Base-by-base conservation (phyloP, 345 rosid species). In the Lenwebbia sp. region DNA sequence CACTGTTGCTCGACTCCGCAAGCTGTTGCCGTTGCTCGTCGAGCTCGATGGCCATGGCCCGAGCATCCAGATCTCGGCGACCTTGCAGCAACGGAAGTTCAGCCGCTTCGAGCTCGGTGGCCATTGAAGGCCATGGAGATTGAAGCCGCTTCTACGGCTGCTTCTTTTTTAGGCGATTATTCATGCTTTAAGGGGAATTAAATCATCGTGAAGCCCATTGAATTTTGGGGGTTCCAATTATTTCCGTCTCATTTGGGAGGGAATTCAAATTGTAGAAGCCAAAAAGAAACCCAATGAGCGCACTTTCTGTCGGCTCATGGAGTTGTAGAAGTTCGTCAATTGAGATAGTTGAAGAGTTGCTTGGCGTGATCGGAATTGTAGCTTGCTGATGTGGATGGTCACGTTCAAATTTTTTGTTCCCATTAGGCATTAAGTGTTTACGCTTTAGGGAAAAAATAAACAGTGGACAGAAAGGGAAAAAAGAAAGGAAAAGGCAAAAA, bases 231-330 rank as follows among this genome's bases (percentile, higher is more conserved):
- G 40, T 62, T 30, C 33, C 0, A 15, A 30, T 54, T 22, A 21
- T 54, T 54, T 54, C 56, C 56, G 10, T 54, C 56, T 54, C 56
- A 54, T 19, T 54, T 6, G 56, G 22, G 56, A 54, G 25, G 25
- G 25, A 21, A 54, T 54, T 54, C 56, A 54, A 21, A 54, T 30
- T 7, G 40, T 3, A 3, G 40, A 62, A 28, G 22, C 40, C 40
- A 0, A 62, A 30, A 14, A 6, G 0, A 62, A 30, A 28, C 30
- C 11, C 33, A 33, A 40, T 9, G 44, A 33, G 78, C 44, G 2
- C 44, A 65, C 78, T 33, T 4, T 33, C 78, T 19, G 6, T 4
- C 10, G 10, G 78, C 25, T 33, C 25, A 19, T 30, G 33, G 75
- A 62, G 75, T 30, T 62, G 17, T 15, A 62, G 41, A 62, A 62